phyloP scores from a whole-genome alignment of 306 rosid genomes.

The Cyamopsis tetragonoloba region DNA sequence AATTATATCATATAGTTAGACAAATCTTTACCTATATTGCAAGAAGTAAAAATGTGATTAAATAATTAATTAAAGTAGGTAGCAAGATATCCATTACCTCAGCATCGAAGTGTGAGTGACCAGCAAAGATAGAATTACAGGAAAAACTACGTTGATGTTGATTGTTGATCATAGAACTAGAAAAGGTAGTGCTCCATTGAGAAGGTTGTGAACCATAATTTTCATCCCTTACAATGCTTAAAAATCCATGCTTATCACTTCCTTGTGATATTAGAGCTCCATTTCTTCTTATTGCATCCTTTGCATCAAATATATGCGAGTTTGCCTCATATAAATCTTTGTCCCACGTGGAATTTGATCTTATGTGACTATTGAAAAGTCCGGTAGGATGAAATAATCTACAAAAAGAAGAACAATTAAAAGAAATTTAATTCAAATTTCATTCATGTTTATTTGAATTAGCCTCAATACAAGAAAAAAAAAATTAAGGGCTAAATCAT shows the following conservation, averaged over 20 bases:
- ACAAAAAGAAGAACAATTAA: conserved; percentile 11
- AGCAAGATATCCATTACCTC: conserved; percentile 28
- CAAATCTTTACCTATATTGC: too few relatives aligned
- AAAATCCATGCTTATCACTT: conserved; percentile 8
- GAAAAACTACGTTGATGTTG: conserved; percentile 28
- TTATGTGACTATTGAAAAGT: conserved; percentile 16
- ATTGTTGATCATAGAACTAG: conserved; percentile 3
- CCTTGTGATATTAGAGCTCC: conserved; percentile 24
- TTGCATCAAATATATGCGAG: conserved; percentile 33
- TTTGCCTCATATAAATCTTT: conserved; percentile 20
- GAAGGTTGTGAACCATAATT: conserved; percentile 23
- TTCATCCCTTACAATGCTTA: conserved; percentile 12
- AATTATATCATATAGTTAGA: too few relatives aligned
- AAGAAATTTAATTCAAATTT: background rate
- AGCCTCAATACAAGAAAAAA: too few relatives aligned
- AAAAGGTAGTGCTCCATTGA: conserved; percentile 27
- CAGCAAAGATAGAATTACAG: conserved; percentile 16
- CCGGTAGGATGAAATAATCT: conserved; percentile 29
- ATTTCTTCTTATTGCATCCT: conserved; percentile 24
- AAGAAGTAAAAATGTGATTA: background rate
- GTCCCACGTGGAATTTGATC: conserved; percentile 31
- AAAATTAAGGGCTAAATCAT: too few relatives aligned
- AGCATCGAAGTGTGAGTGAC: conserved; percentile 17
- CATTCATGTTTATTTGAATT: background rate
- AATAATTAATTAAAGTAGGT: too few relatives aligned